Percentiles rank a stretch among this genome's conserved stretches.
These are phyloP conservation scores for Caryopteris hybrid DNA, from an alignment of 305 asterid genomes.

Conservation along the genomic window DNA sequence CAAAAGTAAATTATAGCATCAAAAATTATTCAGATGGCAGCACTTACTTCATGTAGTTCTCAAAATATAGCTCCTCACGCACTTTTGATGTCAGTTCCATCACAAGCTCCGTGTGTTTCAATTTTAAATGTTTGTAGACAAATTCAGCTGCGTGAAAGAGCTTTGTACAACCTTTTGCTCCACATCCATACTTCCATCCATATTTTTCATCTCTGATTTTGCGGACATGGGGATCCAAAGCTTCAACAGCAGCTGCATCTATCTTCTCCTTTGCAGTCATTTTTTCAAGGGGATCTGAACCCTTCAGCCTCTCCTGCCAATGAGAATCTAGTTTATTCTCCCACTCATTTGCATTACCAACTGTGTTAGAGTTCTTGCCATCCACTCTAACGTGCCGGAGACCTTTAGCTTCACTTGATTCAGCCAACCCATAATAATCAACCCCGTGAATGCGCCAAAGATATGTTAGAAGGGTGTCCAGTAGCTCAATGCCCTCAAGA, in stretches of 20 bases:
- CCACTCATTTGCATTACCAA: conserved; percentile 62
- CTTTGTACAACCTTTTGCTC: conserved; percentile 99
- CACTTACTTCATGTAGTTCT: conserved; percentile 94
- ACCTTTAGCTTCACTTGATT: conserved; percentile 83
- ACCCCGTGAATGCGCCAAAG: conserved; percentile 97
- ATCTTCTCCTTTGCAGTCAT: conserved; percentile 95
- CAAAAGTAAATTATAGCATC: not conserved
- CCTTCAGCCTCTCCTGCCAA: conserved; percentile 94
- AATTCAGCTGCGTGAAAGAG: conserved; percentile 97
- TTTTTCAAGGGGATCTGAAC: conserved; percentile 81
- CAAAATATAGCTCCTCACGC: conserved; percentile 83
- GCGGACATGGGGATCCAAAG: conserved; percentile 86
- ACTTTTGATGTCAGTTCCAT: conserved; percentile 79
- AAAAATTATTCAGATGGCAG: conserved; percentile 15
- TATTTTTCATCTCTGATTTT: conserved; percentile 98
- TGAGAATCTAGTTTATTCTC: conserved; percentile 70
- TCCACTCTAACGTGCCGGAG: conserved; percentile 67
- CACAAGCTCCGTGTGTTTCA: conserved; percentile 88
- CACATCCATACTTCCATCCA: conserved; percentile 99
- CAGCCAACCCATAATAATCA: conserved; percentile 79
- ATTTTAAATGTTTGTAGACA: conserved; percentile 86
- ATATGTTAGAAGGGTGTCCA: conserved; percentile 84
- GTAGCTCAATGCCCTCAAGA: conserved; percentile 82
- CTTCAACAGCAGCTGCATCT: conserved; percentile 87
- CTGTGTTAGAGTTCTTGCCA: conserved; percentile 41